Base-by-base conservation (phyloP, 345 rosid genomes). In the Ricinus communis region DNA sequence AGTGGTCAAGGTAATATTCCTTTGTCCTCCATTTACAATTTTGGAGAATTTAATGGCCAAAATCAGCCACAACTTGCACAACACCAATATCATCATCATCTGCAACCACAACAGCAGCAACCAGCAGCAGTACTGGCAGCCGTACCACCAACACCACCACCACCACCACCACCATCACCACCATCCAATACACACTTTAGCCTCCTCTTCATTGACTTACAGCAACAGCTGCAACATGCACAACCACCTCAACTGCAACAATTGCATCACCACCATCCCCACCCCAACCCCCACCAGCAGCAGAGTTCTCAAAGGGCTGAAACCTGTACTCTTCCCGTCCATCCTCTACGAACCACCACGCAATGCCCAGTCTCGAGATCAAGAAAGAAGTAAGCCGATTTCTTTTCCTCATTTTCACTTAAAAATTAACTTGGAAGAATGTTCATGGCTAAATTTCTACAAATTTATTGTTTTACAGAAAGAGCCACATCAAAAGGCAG, bases 401-500 rank as follows among this genome's bases (percentile, higher is more conserved):
- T 14, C 15, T 57, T 57, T 28, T 30, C 27, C 40, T 54, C 15
- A 5, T 27, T n/a, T 52, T 54, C 15, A 5, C 54, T 15, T 22
- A 15, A 3, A 45, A 15, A 2, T 33, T n/a, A n/a, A n/a, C n/a
- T n/a, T n/a, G n/a, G n/a, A n/a, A n/a, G n/a, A 36, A 50, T 15
- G 5, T 38, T 74, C 25, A 38, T 31, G 56, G 27, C 30, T 55
- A 64, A 68, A 56, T 30, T 61, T 33, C 8, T 60, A 22, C 14
- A 19, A 60, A 58, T 62, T 24, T 60, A 30, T 27, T 65, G 31
- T 36, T 65, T 54, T 59, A 43, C 83, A 94, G 98, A 72, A 94
- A 88, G 68, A 84, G 79, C 53, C 87, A 83, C 68, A 87, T 81
- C 74, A 93, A 90, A 79, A 88, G 81, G 80, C 74, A 81, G 53